Evolutionary conservation across 495 filamentous ascomycete species (phyloP), one percentile per base, ranked within the genome.

Genomic region (Glonium stellatum): DNA sequence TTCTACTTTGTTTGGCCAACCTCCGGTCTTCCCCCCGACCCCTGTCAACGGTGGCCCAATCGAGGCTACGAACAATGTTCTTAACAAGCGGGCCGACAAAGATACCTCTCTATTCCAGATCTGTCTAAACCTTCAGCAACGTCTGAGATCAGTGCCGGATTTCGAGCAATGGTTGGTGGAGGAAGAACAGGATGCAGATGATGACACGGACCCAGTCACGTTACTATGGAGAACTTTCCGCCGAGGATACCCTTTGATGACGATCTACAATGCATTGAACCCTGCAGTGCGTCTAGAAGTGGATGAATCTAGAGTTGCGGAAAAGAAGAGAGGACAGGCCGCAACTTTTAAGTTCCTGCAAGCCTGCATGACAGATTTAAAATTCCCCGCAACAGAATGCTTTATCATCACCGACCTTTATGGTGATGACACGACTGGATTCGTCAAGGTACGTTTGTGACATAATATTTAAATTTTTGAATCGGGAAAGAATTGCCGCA

Each of bases 361-460:
- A 62, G 86, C 84, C 23, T 87, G 84, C 60, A 71, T 86, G 62
- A 76, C 79, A 44, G 87, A 95, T 23, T 77, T 96, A 35, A 84
- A 82, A 15, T 85, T 96, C 44, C 82, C 86, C 12, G 75, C 88
- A 21, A 81, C 84, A 48, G 92, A 97, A 51, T 90, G 87, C 64
- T 98, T 97, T 70, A 83, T 96, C 64, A 87, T 97, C 62, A 87
- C 84, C 57, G 92, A 98, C 71, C 76, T 98, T 1, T 92, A 93
- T 71, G 90, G 90, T 5, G 87, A 91, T 58, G 92, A 96, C 74
- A 98, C 93, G 0, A 96, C 91, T 27, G 93, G 93, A 1, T 97
- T 98, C 70, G 92, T 96, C 55, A 98, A 97, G 82, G 87, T 89
- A 68, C 70, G 79, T 57, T 22, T 27, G 1, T 37, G 15, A 21